These are phyloP conservation scores for Aspergillus egyptiacus DNA, from an alignment of 495 filamentous ascomycete genomes.

Conservation along the genomic window DNA sequence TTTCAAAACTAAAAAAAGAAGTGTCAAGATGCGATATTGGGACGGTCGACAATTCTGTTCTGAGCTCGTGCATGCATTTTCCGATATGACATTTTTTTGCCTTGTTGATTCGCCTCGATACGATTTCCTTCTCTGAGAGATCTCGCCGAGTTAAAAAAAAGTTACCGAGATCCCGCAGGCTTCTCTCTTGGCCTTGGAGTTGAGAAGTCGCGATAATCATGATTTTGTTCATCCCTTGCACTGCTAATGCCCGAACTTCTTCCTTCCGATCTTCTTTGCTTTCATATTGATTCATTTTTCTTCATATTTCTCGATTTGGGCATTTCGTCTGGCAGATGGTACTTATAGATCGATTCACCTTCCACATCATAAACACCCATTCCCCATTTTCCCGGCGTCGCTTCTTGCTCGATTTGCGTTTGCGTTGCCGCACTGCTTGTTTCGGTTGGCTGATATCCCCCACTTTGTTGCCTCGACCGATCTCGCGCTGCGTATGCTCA, in stretches of 20 bases:
- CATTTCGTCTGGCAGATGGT: slow-evolving; percentile 31
- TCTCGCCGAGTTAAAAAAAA: slow-evolving; percentile 16
- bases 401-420: slow-evolving; percentile 16
- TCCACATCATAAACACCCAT: slow-evolving; percentile 16
- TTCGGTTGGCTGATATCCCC: slow-evolving; percentile 20
- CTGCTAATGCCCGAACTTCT: slow-evolving; percentile 12
- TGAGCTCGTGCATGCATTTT: slow-evolving; percentile 11
- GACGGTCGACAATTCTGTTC: slow-evolving; percentile 23
- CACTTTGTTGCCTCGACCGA: slow-evolving; percentile 11
- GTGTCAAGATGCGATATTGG: slow-evolving; percentile 31
- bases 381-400: slow-evolving; percentile 24
- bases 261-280: slow-evolving; percentile 14
- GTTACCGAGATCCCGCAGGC: slow-evolving; percentile 10
- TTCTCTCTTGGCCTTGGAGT: slow-evolving; percentile 16
- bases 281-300: slow-evolving; percentile 13
- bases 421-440: slow-evolving; percentile 18
- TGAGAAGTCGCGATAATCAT: slow-evolving; percentile 44
- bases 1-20: slow-evolving; percentile 33
- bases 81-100: slow-evolving; percentile 18
- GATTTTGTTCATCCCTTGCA: slow-evolving; percentile 25
- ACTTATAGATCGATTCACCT: slow-evolving; percentile 31
- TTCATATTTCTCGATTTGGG: slow-evolving; percentile 21
- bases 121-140: slow-evolving; percentile 15
- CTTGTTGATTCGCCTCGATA: slow-evolving; percentile 13
- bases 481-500: slow-evolving; percentile 1